Percentiles rank a stretch among this genome's conserved stretches.
Conservation (phyloP, 78 protist genomes). For the Tieghemostelium lacteum region DNA sequence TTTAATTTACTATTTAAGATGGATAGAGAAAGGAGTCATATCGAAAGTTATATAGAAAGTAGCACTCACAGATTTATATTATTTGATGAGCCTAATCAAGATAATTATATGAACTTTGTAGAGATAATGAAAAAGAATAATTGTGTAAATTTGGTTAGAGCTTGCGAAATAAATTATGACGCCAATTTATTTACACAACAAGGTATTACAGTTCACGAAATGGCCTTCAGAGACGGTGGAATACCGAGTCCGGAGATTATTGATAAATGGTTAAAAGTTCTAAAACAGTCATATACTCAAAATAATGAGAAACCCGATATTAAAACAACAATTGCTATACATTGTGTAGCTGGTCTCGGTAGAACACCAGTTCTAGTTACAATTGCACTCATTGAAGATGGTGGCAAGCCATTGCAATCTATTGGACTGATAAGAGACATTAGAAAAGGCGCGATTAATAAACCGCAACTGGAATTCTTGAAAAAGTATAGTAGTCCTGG, state of each 20-base stretch:
- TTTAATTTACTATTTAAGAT: no score
- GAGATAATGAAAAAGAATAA: slow-evolving; percentile 5
- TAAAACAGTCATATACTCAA: slow-evolving; percentile 1
- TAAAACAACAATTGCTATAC: slow-evolving; percentile 72
- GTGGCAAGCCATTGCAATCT: slow-evolving; percentile 54
- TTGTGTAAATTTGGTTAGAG: slow-evolving; percentile 13
- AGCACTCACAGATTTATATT: slow-evolving; percentile 25
- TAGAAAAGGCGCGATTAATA: slow-evolving; percentile 83
- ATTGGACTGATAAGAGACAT: slow-evolving; percentile 45
- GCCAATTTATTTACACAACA: not conserved
- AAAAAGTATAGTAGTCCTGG: slow-evolving; percentile 9
- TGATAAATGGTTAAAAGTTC: slow-evolving; percentile 2
- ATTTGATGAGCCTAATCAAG: slow-evolving; percentile 32
- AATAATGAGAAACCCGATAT: slow-evolving; percentile 7
- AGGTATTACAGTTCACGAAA: slow-evolving; percentile 5
- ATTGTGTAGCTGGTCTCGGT: slow-evolving; percentile 86
- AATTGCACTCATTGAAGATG: slow-evolving; percentile 82
- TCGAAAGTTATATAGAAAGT: slow-evolving; percentile 1
- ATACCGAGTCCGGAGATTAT: not conserved
- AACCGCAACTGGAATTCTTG: slow-evolving; percentile 67
- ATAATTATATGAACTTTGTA: not conserved
- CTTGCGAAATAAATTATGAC: slow-evolving; percentile 32
- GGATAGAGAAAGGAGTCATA: slow-evolving; percentile 7
- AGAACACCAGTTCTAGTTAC: slow-evolving; percentile 85
- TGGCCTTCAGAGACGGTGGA: slow-evolving; percentile 6